Conservation (phyloP, 1,284 basidiomycete genomes). For the Malassezia restricta region DNA sequence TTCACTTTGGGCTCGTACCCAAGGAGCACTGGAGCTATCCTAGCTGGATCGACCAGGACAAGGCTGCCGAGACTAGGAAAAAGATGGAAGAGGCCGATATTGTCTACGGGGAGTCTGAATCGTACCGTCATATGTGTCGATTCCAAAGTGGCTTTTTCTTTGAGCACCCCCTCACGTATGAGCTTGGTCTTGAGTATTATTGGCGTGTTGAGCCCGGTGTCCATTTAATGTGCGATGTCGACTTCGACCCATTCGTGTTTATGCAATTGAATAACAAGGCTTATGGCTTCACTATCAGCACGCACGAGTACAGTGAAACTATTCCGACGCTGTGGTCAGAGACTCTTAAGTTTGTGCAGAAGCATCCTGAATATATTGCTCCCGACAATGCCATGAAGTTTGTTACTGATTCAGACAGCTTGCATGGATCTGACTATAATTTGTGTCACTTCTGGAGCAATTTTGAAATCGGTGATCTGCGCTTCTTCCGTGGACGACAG, state of each 20-base stretch:
- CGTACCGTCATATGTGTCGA: slow-evolving; percentile 58
- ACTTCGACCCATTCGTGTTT: slow-evolving; percentile 70
- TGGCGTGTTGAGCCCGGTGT: slow-evolving; percentile 74
- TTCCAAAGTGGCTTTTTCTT: slow-evolving; percentile 74
- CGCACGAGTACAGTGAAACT: slow-evolving; percentile 66
- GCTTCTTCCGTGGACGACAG: slow-evolving; percentile 65
- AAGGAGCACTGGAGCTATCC: slow-evolving; percentile 73
- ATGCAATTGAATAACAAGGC: slow-evolving; percentile 67
- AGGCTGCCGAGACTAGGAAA: slow-evolving; percentile 56
- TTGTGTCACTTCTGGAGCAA: slow-evolving; percentile 61
- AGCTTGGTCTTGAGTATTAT: slow-evolving; percentile 65
- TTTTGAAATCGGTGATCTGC: slow-evolving; percentile 58
- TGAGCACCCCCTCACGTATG: slow-evolving; percentile 50
- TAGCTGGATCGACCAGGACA: slow-evolving; percentile 55
- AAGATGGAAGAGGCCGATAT: slow-evolving; percentile 60
- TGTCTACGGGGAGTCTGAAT: slow-evolving; percentile 67
- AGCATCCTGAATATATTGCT: slow-evolving; percentile 59
- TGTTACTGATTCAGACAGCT: slow-evolving; percentile 60
- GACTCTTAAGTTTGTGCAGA: slow-evolving; percentile 58
- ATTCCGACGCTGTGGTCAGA: slow-evolving; percentile 64
- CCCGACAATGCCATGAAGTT: slow-evolving; percentile 63
- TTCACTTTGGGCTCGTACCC: slow-evolving; percentile 65
- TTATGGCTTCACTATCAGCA: slow-evolving; percentile 63
- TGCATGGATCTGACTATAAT: slow-evolving; percentile 53
- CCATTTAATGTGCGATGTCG: slow-evolving; percentile 63